Evolutionary conservation across 2,329 filamentous ascomycete species (phyloP), one percentile per base, ranked within the genome.

Genomic region (Colletotrichum viniferum): DNA sequence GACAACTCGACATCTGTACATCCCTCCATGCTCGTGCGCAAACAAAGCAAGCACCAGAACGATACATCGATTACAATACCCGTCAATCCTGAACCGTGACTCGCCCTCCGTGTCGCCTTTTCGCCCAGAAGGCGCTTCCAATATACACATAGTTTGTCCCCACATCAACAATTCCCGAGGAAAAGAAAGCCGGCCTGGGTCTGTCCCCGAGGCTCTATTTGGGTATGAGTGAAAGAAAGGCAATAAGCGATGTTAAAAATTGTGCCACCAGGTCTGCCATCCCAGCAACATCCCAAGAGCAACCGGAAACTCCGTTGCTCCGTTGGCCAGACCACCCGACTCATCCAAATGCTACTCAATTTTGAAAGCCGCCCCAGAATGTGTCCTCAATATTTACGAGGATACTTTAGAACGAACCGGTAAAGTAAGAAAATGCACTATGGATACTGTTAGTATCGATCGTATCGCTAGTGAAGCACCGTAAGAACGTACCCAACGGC

Each of bases 401-500:
- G 32, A 28, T 26, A 21, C 24, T 68, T 83, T 85, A 90, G 78
- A 90, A 84, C 77, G 89, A 85, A 80, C 87, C 88, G 83, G 88
- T 88, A 76, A 90, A 85, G 82, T 88, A 90, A 43, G 88, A 88
- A 73, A 89, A 81, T 36, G 88, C 88, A 74, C 85, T 87, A 72
- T 55, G 34, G 9, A 24, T 16, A 43, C 13, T 24, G 24, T 63
- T 63, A 63, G 61, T 34, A 63, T 28, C 21, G 34, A 63, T 28
- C 34, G 34, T 10, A 10, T 36, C 61, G 18, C 16, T 43, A 28
- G 12, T 16, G 7, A 36, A 38, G 28, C 28, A 43, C 13, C 16
- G 12, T 6, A 61, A 14, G 43, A 9, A 61, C 68, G 21, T 62
- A 98, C 97, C 96, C 96, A 84, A 98, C 90, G 73, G 95, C 95